Base-by-base conservation (phyloP, 257 asterid species). In the Solanum habrochaites region DNA sequence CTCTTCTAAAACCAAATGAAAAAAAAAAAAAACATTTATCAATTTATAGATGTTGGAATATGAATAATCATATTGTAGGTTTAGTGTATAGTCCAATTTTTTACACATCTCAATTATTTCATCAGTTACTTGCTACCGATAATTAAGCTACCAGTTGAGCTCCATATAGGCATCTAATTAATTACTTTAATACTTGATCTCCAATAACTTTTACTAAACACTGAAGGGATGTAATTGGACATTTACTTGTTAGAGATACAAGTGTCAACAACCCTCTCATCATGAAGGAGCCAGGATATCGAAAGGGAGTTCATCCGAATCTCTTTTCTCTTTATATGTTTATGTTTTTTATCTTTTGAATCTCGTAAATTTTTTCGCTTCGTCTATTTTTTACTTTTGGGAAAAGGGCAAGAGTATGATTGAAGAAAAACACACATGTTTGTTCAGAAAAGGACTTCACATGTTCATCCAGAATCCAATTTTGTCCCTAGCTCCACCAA, bases 401-500 rank as follows among this genome's bases (percentile, higher is more conserved):
- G 83, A 9, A 15, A 45, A 27, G 42, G 27, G 6, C 66, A 78
- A 45, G 66, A 47, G 27, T 47, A 47, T 47, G 67, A 80, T 27
- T 47, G 67, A 80, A 29, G 64, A 16, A 47, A 47, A 47, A 52
- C 6, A 49, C 29, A 80, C 85, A 80, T 47, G 42, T 6, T 80
- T 2, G 43, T 47, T 78, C 18, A 29, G 85, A 80, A 78, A 43
- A 78, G 39, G 25, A 78, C 83, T 78, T 43, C 5, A 78, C 83
- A 78, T 3, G 64, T 47, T 80, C 43, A 47, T 47, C 11, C 27
- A 60, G 86, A 78, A 80, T 86, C 81, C 5, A 83, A 86, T 11
- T 40, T 88, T 90, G 89, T 86, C 87, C 71, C 27, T 52, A 47
- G 70, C 60, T 42, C 74, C 72, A 35, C 71, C 70, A 11, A 5